Evolutionary conservation across 352 stramenopile genomes (phyloP).

Genomic region (Globisporangium sylvaticum): DNA sequence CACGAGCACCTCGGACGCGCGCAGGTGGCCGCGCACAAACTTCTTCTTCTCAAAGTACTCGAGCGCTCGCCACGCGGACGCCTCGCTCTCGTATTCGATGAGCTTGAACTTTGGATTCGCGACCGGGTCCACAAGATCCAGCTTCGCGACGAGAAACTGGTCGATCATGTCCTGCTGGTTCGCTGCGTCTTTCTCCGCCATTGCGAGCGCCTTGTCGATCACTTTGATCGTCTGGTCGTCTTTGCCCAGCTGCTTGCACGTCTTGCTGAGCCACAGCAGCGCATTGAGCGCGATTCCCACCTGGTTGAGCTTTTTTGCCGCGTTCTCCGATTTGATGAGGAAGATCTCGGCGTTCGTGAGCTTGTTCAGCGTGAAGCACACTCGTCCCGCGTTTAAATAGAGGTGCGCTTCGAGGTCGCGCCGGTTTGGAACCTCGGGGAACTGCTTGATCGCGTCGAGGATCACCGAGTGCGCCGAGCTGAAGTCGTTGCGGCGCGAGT

Average conservation of each 20-base stretch:
- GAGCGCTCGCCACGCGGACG: slow-evolving; percentile 35
- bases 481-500: slow-evolving; percentile 53
- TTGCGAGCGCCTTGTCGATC: slow-evolving; percentile 14
- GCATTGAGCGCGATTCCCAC: slow-evolving; percentile 39
- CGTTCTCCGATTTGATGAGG: slow-evolving; percentile 36
- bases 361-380: slow-evolving; percentile 52
- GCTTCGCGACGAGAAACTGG: slow-evolving; percentile 43
- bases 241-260: slow-evolving; percentile 31
- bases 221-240: slow-evolving; percentile 16
- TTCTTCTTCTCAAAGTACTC: slow-evolving; percentile 53
- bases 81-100: slow-evolving; percentile 12
- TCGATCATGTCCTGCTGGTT: slow-evolving; percentile 33
- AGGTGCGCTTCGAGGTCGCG: slow-evolving; percentile 40
- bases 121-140: slow-evolving; percentile 40
- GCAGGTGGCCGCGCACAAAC: slow-evolving; percentile 37
- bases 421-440: slow-evolving; percentile 36
- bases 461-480: slow-evolving; percentile 49
- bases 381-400: slow-evolving; percentile 54
- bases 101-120: slow-evolving; percentile 16
- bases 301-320: slow-evolving; percentile 22
- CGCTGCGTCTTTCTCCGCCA: slow-evolving; percentile 22
- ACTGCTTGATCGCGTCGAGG: slow-evolving; percentile 43
- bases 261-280: slow-evolving; percentile 51
- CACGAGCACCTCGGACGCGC: slow-evolving; percentile 29
- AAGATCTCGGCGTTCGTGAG: slow-evolving; percentile 40